Base-by-base conservation (phyloP, 176 grass and related monocot species). In the Bolboschoenus planiculmis region DNA sequence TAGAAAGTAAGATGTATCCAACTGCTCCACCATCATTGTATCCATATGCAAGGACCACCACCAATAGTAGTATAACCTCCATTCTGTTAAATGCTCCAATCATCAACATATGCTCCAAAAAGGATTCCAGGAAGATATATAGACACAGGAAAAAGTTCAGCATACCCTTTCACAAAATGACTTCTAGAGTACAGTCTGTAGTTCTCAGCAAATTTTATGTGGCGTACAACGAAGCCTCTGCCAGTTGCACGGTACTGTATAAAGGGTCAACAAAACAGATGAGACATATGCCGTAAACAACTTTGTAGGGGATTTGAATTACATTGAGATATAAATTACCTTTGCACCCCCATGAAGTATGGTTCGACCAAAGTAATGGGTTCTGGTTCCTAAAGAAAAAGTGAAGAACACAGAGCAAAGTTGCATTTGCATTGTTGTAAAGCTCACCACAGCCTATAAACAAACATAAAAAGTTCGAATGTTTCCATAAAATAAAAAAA, bases 161-260 rank as follows among this genome's bases (percentile, higher is more conserved):
- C 91, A 91, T 84, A 97, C 94, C 91, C 94, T 91, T 97, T 97
- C 50, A 97, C 90, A 58, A 97, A 97, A 85, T 97, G 94, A 80
- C 94, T 97, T 65, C 94, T 83, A 59, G 94, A 94, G 76, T 97
- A 97, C 56, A 97, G 56, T 74, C 92, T 91, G 54, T 97, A 97
- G 73, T 97, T 97, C 83, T 97, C 94, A 46, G 94, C 89, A 91
- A 97, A 94, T 50, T 97, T 92, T 42, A 97, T 97, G 51, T 97
- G 94, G 0, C 62, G 85, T 56, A 97, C 94, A 71, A 97, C 94
- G 78, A 97, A 97, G 83, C 94, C 94, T 63, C 94, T 89, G 20
- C 94, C 94, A 21, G 94, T 97, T 86, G 91, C 91, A 40, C 78
- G 89, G 84, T 97, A 97, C 94, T 97, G 91, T 77, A 78, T 68